Percentiles rank a stretch among this genome's conserved stretches.
These are phyloP conservation scores for Mortierella antarctica DNA, from an alignment of 192 early-diverging fungal genomes.

Conservation along the genomic window DNA sequence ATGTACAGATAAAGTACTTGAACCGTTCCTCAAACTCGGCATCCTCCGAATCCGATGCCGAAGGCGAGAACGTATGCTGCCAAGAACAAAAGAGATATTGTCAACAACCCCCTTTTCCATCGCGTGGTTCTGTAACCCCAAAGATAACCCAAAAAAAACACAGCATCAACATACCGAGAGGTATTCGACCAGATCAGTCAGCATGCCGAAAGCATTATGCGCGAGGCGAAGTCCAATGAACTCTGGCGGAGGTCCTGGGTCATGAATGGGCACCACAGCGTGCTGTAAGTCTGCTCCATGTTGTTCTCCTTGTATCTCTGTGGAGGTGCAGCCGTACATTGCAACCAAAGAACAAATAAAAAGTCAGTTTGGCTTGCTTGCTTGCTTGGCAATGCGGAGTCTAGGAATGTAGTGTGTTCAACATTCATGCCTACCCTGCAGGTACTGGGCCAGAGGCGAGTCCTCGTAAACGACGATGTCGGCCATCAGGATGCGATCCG, in stretches of 20 bases:
- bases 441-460: constrained; percentile 69
- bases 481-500: constrained; percentile 47
- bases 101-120: background rate
- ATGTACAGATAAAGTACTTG: constrained; percentile 69
- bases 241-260: constrained; percentile 24
- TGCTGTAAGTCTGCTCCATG: constrained; percentile 40
- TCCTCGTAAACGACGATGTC: constrained; percentile 74
- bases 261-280: constrained; percentile 31
- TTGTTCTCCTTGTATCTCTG: constrained; percentile 53
- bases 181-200: constrained; percentile 35
- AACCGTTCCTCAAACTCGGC: constrained; percentile 67
- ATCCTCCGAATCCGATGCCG: constrained; percentile 61
- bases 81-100: background rate
- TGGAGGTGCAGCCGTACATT: background rate
- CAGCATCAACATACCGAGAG: constrained; percentile 19
- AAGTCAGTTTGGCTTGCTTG: background rate
- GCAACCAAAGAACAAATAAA: background rate
- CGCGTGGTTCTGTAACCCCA: background rate
- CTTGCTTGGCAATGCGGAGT: background rate
- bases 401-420: background rate
- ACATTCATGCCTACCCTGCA: constrained; percentile 56
- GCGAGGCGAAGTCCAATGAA: constrained; percentile 27
- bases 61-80: constrained; percentile 61
- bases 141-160: background rate
- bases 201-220: constrained; percentile 25